Percentiles rank a stretch among this genome's conserved stretches.
phyloP scores from a whole-genome alignment of 352 stramenopile genomes.

The Phytopythium mirpurense region DNA sequence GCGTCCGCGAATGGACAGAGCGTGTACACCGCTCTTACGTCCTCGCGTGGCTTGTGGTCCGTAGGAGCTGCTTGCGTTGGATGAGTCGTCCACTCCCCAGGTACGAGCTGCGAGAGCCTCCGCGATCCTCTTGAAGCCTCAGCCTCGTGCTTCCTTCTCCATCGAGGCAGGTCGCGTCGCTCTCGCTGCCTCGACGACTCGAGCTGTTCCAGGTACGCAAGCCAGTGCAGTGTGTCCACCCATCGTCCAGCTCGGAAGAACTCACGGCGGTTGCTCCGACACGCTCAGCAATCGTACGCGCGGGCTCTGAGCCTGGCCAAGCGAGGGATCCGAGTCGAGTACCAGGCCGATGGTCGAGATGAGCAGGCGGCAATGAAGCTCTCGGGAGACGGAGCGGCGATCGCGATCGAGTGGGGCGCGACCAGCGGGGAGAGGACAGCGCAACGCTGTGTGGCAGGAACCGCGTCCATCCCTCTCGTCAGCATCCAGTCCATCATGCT shows the following conservation, averaged over 20 bases:
- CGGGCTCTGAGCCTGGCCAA: background rate
- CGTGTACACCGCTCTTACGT: no score
- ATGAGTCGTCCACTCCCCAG: conserved; percentile 15
- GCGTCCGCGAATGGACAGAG: no score
- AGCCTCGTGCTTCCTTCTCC: no score
- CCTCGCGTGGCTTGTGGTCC: no score
- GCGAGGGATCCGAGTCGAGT: background rate
- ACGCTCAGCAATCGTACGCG: background rate
- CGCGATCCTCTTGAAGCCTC: no score
- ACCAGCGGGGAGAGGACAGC: background rate
- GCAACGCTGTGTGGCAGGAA: background rate
- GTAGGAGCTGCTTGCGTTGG: conserved; percentile 22
- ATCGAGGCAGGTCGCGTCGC: conserved; percentile 8
- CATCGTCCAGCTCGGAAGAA: no score
- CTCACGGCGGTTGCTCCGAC: no score
- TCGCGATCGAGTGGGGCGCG: background rate
- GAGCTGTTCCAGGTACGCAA: conserved; percentile 21
- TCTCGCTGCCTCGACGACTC: conserved; percentile 22
- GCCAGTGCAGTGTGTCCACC: background rate
- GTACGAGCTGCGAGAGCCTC: background rate
- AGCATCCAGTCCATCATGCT: background rate
- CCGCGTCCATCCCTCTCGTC: background rate
- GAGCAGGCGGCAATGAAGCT: background rate
- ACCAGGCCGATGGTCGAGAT: background rate
- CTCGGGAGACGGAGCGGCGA: background rate